Conservation (phyloP, 148 eudicot species). For the Rheum nobile region DNA sequence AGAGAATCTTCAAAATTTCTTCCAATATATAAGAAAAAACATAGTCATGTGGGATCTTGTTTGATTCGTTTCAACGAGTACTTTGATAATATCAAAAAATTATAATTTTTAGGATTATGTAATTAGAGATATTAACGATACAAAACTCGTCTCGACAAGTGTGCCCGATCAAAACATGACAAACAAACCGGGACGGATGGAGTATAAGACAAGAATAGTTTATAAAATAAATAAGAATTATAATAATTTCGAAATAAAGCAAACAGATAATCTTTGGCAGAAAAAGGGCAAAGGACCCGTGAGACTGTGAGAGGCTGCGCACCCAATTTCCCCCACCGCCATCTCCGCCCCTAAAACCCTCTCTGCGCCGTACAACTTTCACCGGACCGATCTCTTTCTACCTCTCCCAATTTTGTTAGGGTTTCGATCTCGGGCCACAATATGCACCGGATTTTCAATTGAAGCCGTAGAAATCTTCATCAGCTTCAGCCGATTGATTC, state of each 20-base stretch:
- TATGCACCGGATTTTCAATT: not conserved
- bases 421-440: not conserved
- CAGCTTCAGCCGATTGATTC: not conserved
- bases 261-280: not conserved
- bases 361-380: not conserved
- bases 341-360: slow-evolving; percentile 7
- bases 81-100: no score
- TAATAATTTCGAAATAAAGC: not conserved
- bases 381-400: not conserved
- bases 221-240: not conserved
- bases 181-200: no score
- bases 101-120: no score
- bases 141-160: no score
- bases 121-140: no score
- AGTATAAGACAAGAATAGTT: not conserved
- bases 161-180: no score
- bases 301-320: slow-evolving; percentile 1
- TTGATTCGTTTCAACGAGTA: no score
- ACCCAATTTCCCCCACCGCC: not conserved
- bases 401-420: not conserved
- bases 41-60: no score
- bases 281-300: not conserved
- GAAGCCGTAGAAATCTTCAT: not conserved
- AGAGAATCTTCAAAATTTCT: no score
- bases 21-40: no score